These are phyloP conservation scores for Capsicum rhomboideum DNA, from an alignment of 257 asterid genomes.

Conservation along the genomic window DNA sequence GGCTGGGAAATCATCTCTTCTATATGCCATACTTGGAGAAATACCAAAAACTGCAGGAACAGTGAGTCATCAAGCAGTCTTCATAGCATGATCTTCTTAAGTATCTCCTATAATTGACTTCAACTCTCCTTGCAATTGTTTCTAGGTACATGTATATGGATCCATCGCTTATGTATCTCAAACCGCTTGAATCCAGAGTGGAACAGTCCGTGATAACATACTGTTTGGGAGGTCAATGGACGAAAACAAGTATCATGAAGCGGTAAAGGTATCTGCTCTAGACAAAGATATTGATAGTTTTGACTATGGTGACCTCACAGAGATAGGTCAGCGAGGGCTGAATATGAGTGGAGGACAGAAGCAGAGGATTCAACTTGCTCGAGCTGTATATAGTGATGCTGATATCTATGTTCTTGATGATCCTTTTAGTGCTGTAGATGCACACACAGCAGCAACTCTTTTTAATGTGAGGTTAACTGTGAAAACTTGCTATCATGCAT, in stretches of 20 bases:
- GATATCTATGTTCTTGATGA: conserved; percentile 75
- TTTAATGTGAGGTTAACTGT: conserved; percentile 41
- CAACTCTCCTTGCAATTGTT: background rate
- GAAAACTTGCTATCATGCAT: background rate
- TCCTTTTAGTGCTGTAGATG: conserved; percentile 91
- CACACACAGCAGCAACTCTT: conserved; percentile 67
- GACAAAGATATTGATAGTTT: conserved; percentile 67
- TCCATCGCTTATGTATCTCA: conserved; percentile 78
- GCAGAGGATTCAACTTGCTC: conserved; percentile 79
- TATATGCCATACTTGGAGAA: conserved; percentile 62
- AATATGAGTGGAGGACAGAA: conserved; percentile 89
- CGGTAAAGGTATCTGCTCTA: conserved; percentile 46
- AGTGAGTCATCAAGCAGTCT: conserved; percentile 24
- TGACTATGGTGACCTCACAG: conserved; percentile 66
- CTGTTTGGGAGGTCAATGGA: conserved; percentile 69
- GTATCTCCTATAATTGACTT: background rate
- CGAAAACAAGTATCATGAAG: conserved; percentile 36
- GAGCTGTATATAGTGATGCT: conserved; percentile 66
- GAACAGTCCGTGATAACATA: conserved; percentile 63
- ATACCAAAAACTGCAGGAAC: conserved; percentile 55
- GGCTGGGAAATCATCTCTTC: conserved; percentile 65
- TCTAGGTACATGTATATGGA: conserved; percentile 52
- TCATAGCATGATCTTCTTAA: background rate
- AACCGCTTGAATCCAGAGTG: conserved; percentile 77
- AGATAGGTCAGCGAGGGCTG: conserved; percentile 79